Percentiles rank a stretch among this genome's conserved stretches.
phyloP scores from a whole-genome alignment of 2,329 filamentous ascomycete species.

The Cordyceps cicadae region DNA sequence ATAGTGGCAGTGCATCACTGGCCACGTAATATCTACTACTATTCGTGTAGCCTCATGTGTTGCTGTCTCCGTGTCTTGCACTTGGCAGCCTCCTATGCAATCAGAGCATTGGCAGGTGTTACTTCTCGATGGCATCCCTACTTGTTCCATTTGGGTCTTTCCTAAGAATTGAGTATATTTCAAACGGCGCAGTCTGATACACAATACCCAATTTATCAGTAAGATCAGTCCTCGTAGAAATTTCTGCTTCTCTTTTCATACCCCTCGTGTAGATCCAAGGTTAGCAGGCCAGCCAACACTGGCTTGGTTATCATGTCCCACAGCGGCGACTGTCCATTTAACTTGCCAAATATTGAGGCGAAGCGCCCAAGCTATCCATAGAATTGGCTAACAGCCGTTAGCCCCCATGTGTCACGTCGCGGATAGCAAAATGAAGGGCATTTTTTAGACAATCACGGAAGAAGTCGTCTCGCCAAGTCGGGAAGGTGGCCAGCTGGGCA shows the following conservation, averaged over 20 bases:
- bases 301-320: background rate
- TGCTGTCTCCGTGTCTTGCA: too few species aligned
- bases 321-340: background rate
- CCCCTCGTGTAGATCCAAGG: background rate
- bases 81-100: too few species aligned
- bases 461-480: background rate
- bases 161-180: too few species aligned
- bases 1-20: too few species aligned
- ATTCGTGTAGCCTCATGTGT: too few species aligned
- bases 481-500: background rate
- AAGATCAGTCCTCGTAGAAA: background rate
- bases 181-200: too few species aligned
- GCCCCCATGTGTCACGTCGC: background rate
- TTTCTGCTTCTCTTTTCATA: background rate
- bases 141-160: too few species aligned
- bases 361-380: background rate
- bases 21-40: too few species aligned
- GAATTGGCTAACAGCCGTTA: background rate
- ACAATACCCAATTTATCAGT: too few species aligned
- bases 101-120: too few species aligned
- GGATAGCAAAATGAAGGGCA: background rate
- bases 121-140: too few species aligned
- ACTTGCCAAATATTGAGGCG: slow-evolving; percentile 2
- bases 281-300: background rate
- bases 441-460: background rate